A percentile compares a stretch with the other conserved stretches of the same genome.
Conservation (phyloP, 169 alveolate genomes). For the Eimeria acervulina region DNA sequence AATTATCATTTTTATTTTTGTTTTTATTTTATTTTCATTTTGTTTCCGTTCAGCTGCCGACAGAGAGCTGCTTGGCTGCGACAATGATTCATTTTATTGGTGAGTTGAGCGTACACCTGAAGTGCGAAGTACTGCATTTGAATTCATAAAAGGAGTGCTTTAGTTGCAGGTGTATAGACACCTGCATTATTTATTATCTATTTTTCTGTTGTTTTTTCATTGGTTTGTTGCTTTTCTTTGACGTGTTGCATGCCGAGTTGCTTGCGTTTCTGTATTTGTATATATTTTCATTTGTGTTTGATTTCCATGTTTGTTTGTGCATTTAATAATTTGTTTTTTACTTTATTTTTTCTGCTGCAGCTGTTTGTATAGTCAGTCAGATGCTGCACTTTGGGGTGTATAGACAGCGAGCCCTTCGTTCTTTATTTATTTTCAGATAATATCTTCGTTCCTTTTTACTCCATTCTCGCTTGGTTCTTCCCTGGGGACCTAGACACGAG, state of each 20-base stretch:
- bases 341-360: neutral
- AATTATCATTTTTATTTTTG: neutral
- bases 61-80: conserved; percentile 26
- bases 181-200: neutral
- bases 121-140: neutral
- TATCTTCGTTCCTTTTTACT: conserved; percentile 67
- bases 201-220: too few species aligned
- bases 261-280: too few species aligned
- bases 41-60: neutral
- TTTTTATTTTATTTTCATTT: neutral
- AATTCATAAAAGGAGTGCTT: too few species aligned
- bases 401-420: neutral
- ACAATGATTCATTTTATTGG: conserved; percentile 53
- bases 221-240: too few species aligned
- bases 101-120: neutral
- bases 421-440: conserved; percentile 42
- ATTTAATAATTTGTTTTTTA: neutral
- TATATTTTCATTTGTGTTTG: too few species aligned
- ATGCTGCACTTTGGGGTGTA: neutral
- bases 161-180: neutral
- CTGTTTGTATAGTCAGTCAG: neutral
- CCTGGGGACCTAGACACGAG: conserved; percentile 79
- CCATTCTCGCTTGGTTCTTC: conserved; percentile 79
- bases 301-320: neutral
- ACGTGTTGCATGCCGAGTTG: too few species aligned